phyloP scores from a whole-genome alignment of 2,329 filamentous ascomycete species.

The Falciphora oryzae region DNA sequence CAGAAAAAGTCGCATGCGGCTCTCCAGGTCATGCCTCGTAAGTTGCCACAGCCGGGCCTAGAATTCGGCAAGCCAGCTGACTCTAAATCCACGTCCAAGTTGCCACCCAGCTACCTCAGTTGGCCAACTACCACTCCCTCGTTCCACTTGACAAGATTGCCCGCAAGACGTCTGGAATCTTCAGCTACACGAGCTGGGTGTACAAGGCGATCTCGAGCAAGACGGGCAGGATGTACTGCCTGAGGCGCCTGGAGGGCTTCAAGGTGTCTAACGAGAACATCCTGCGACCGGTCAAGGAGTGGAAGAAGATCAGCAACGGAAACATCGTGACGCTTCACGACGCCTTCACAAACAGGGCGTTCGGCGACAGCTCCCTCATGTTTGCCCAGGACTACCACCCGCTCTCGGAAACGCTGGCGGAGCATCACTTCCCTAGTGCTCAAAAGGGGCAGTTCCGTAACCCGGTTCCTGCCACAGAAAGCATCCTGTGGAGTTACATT shows the following conservation, averaged over 20 bases:
- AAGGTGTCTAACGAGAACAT: slow-evolving; percentile 84
- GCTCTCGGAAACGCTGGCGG: slow-evolving; percentile 79
- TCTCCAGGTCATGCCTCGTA: slow-evolving; percentile 76
- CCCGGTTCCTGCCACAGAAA: slow-evolving; percentile 48
- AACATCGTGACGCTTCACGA: slow-evolving; percentile 84
- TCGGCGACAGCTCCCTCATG: slow-evolving; percentile 90
- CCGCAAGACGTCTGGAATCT: slow-evolving; percentile 70
- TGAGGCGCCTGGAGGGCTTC: slow-evolving; percentile 84
- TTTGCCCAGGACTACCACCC: slow-evolving; percentile 94
- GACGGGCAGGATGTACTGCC: slow-evolving; percentile 80
- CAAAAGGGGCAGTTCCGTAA: slow-evolving; percentile 30
- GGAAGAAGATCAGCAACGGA: slow-evolving; percentile 78
- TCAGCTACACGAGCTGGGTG: slow-evolving; percentile 87
- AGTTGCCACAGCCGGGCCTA: slow-evolving; percentile 20
- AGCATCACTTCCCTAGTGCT: slow-evolving; percentile 60
- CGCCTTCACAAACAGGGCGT: slow-evolving; percentile 87
- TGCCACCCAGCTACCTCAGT: slow-evolving; percentile 4
- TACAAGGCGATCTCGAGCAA: slow-evolving; percentile 91
- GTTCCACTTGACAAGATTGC: slow-evolving; percentile 75
- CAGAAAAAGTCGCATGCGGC: slow-evolving; percentile 84
- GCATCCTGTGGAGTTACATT: slow-evolving; percentile 83
- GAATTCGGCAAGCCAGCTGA: slow-evolving; percentile 52
- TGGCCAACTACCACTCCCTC: slow-evolving; percentile 83
- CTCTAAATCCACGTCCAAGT: background rate
- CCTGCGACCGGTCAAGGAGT: slow-evolving; percentile 78